These are phyloP conservation scores for Wickerhamiella infanticola DNA, from an alignment of 1,139 yeast species.

Conservation along the genomic window DNA sequence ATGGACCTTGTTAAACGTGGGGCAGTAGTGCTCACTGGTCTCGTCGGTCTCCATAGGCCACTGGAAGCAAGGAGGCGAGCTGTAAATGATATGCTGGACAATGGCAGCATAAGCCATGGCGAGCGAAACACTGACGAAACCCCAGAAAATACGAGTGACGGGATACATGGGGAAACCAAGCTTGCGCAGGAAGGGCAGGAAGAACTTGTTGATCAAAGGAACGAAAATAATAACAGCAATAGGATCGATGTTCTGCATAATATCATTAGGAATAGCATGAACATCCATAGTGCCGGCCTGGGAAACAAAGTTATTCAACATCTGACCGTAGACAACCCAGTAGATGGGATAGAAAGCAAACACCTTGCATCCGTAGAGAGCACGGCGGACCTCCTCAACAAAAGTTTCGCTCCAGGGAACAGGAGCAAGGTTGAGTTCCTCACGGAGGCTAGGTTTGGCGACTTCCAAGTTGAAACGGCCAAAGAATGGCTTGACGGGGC, in stretches of 20 bases:
- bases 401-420: constrained; percentile 46
- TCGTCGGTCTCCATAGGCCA: constrained; percentile 29
- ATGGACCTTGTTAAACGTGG: constrained; percentile 37
- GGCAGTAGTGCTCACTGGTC: not conserved
- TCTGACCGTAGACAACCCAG: constrained; percentile 57
- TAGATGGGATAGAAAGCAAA: constrained; percentile 46
- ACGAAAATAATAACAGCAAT: constrained; percentile 45
- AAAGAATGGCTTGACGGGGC: constrained; percentile 9
- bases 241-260: constrained; percentile 48
- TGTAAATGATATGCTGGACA: constrained; percentile 58
- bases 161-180: constrained; percentile 32
- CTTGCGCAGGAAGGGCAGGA: constrained; percentile 42
- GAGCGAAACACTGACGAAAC: constrained; percentile 55
- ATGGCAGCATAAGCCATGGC: constrained; percentile 74
- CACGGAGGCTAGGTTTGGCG: constrained; percentile 38
- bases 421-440: constrained; percentile 25
- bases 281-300: constrained; percentile 52
- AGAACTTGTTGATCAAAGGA: constrained; percentile 38
- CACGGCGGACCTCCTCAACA: constrained; percentile 47
- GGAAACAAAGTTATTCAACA: constrained; percentile 47
- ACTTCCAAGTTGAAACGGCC: constrained; percentile 25
- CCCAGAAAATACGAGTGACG: constrained; percentile 56
- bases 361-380: constrained; percentile 47
- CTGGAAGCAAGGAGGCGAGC: constrained; percentile 64
- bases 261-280: constrained; percentile 52